Conservation (phyloP, 2,329 filamentous ascomycete species). For the Aspergillus ibericus region DNA sequence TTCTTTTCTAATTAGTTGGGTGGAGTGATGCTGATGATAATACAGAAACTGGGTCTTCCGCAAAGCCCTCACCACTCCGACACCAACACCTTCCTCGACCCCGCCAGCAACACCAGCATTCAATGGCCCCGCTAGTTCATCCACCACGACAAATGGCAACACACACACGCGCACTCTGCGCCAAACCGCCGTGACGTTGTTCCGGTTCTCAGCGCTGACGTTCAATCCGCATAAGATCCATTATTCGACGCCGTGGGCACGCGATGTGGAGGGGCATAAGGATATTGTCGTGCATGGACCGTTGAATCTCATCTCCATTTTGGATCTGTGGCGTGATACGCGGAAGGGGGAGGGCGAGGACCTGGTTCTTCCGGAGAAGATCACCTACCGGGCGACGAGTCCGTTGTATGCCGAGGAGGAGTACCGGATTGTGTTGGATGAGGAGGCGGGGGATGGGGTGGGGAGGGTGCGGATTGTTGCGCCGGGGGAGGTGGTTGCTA, state of each 20-base stretch:
- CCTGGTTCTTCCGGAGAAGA: conserved; percentile 41
- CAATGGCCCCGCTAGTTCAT: conserved; percentile 12
- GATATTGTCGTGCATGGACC: conserved; percentile 48
- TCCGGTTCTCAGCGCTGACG: conserved; percentile 46
- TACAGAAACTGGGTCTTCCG: conserved; percentile 49
- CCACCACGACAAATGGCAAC: conserved; percentile 23
- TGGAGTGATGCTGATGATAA: background rate
- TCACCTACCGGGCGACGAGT: conserved; percentile 51
- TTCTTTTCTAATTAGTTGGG: too few relatives aligned
- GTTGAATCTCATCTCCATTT: conserved; percentile 44
- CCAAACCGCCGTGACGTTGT: conserved; percentile 43
- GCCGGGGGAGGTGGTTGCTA: conserved; percentile 32
- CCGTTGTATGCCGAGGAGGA: conserved; percentile 52
- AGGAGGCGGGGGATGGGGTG: conserved; percentile 32
- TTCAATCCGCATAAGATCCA: conserved; percentile 49
- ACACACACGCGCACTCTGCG: conserved; percentile 35
- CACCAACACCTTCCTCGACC: conserved; percentile 10
- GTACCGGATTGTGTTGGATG: conserved; percentile 45
- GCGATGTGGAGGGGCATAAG: conserved; percentile 44
- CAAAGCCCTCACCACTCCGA: conserved; percentile 33
- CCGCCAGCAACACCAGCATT: conserved; percentile 9
- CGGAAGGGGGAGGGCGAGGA: conserved; percentile 22
- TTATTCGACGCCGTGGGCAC: conserved; percentile 46
- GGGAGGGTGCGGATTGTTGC: conserved; percentile 37
- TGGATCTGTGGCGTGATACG: conserved; percentile 47